Evolutionary conservation across 176 grass and related monocot genomes (phyloP).

Genomic region (Cenchrus americanus): DNA sequence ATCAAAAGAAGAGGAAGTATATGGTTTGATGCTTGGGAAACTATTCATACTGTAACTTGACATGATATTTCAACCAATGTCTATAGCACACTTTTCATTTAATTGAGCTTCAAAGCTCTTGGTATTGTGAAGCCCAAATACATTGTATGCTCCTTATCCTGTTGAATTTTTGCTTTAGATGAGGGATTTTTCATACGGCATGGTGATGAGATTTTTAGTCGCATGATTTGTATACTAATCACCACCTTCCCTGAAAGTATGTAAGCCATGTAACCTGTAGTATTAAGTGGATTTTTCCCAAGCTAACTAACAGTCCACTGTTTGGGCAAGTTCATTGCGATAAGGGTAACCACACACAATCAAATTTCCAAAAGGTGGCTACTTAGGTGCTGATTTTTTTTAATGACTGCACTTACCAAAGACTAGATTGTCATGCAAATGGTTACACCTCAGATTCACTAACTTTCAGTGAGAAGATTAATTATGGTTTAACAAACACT

Average conservation of each 20-base stretch:
- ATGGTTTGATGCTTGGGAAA: neutral
- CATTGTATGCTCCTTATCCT: neutral
- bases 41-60: neutral
- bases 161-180: neutral
- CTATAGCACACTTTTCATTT: neutral
- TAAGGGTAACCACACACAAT: neutral
- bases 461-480: neutral
- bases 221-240: neutral
- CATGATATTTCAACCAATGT: neutral
- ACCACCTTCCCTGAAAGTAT: neutral
- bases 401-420: neutral
- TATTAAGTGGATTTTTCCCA: neutral
- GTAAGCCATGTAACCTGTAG: neutral
- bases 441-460: slow-evolving; percentile 2
- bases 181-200: neutral
- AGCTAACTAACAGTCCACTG: neutral
- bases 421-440: no score
- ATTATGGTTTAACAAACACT: neutral
- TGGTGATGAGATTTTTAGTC: neutral
- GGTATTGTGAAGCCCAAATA: neutral
- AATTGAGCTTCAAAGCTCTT: neutral
- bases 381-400: neutral
- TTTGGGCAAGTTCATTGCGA: neutral
- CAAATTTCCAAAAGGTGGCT: neutral
- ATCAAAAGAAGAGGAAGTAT: no score